A percentile compares a stretch with the other conserved stretches of the same genome.
Evolutionary conservation across 805 yeast genomes (phyloP).

Genomic region (Wickerhamomyces bovis): DNA sequence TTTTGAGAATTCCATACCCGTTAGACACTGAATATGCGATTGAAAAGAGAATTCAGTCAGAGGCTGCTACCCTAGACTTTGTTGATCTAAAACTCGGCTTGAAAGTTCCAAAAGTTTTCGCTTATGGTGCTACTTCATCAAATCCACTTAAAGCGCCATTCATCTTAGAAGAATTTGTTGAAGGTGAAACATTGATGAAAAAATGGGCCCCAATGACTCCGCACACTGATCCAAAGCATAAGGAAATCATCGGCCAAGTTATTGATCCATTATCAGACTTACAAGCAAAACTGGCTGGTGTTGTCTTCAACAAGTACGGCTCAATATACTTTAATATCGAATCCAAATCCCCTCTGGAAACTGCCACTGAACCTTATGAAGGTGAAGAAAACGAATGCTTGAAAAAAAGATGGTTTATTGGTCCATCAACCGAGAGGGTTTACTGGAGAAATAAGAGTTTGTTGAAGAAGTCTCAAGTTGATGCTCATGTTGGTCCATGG

Average conservation of each 20-base stretch:
- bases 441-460: conserved; percentile 64
- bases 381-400: conserved; percentile 51
- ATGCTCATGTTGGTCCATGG: conserved; percentile 75
- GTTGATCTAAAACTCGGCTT: conserved; percentile 55
- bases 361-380: conserved; percentile 38
- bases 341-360: conserved; percentile 32
- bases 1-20: conserved; percentile 82
- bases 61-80: conserved; percentile 92
- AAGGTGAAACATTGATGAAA: conserved; percentile 80
- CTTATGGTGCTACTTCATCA: conserved; percentile 53
- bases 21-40: conserved; percentile 61
- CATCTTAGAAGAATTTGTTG: conserved; percentile 71
- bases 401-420: conserved; percentile 76
- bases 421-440: conserved; percentile 79
- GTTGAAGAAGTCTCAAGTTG: conserved; percentile 44
- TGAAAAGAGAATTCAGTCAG: conserved; percentile 69
- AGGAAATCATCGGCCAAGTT: conserved; percentile 48
- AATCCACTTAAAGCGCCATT: conserved; percentile 72
- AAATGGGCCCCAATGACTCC: conserved; percentile 80
- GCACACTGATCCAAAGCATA: conserved; percentile 49
- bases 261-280: conserved; percentile 71
- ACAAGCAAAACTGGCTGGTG: conserved; percentile 45
- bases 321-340: conserved; percentile 77
- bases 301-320: conserved; percentile 70
- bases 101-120: conserved; percentile 66